Evolutionary conservation across 495 filamentous ascomycete species (phyloP).

Genomic region (Xylona heveae): DNA sequence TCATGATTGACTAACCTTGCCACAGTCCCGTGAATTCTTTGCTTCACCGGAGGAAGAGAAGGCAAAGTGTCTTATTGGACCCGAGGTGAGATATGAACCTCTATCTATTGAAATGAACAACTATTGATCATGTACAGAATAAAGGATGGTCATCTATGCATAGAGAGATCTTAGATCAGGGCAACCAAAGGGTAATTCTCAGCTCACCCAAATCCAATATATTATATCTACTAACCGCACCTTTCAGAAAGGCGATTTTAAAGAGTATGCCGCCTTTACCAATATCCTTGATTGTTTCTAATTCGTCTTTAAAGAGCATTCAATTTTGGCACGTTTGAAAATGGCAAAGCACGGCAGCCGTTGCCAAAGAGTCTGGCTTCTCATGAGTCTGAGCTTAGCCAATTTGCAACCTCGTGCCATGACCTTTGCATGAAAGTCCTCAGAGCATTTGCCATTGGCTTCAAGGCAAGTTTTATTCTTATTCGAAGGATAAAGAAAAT

Average conservation of each 20-base stretch:
- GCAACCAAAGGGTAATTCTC: conserved; percentile 47
- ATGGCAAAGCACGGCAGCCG: conserved; percentile 59
- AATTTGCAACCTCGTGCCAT: conserved; percentile 51
- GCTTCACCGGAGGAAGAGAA: not conserved
- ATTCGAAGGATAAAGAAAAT: too few species aligned
- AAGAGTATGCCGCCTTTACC: conserved; percentile 39
- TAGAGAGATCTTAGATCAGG: conserved; percentile 68
- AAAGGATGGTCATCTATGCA: conserved; percentile 81
- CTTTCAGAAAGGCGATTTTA: conserved; percentile 63
- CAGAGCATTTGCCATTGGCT: conserved; percentile 50
- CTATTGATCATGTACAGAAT: conserved; percentile 32
- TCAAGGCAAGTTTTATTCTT: conserved; percentile 26
- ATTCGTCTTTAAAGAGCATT: conserved; percentile 38
- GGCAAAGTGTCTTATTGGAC: not conserved
- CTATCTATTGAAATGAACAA: not conserved
- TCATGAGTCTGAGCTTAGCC: conserved; percentile 34
- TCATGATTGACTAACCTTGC: not conserved
- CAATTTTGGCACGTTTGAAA: conserved; percentile 66
- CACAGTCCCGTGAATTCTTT: not conserved
- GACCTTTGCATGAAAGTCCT: conserved; percentile 51
- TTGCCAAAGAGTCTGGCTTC: conserved; percentile 42
- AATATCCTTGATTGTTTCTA: not conserved
- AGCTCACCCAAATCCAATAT: not conserved
- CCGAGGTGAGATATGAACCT: not conserved
- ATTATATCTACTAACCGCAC: not conserved